Base-by-base conservation (phyloP, 2,329 filamentous ascomycete genomes). In the Stenocarpella maydis region DNA sequence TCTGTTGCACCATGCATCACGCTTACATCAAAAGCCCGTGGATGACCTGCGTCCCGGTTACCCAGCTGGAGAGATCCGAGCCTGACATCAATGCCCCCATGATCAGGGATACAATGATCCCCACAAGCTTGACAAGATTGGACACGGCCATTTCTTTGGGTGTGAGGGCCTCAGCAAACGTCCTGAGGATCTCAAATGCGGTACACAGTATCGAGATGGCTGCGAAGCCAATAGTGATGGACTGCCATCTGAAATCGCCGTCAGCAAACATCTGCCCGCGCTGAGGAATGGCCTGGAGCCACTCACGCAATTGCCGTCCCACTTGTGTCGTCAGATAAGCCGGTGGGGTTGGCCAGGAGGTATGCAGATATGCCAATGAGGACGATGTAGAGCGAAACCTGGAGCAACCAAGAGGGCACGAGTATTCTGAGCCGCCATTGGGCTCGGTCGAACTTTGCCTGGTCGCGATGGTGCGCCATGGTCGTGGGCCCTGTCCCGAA, bases 111-210 rank as follows among this genome's bases (percentile, higher is more conserved):
- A 81, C 82, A 8, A 78, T 72, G 0, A 85, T 81, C 24, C 85
- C 81, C 0, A 82, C 80, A 52, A 85, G 71, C 73, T 87, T 88
- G 74, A 88, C 72, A 68, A 84, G 76, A 70, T 87, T 83, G 21
- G 82, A 83, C 71, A 85, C 83, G 4, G 88, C 77, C 79, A 89
- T 82, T 6, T 82, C 83, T 76, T 86, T 84, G 2, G 87, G 86
- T 14, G 87, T 88, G 66, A 89, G 75, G 1, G 82, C 81, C 75
- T 88, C 85, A 37, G 82, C 79, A 58, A 81, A 79, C 69, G 81
- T 83, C 72, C 79, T 83, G 52, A 79, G 81, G 39, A 87, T 80
- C 71, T 87, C 84, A 69, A 84, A 74, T 50, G 84, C 76, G 17
- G 81, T 86, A 75, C 85, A 81, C 39, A 83, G 41, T 7, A 86